These are phyloP conservation scores for Phytophthora agathidicida DNA, from an alignment of 352 stramenopile genomes.

Conservation along the genomic window DNA sequence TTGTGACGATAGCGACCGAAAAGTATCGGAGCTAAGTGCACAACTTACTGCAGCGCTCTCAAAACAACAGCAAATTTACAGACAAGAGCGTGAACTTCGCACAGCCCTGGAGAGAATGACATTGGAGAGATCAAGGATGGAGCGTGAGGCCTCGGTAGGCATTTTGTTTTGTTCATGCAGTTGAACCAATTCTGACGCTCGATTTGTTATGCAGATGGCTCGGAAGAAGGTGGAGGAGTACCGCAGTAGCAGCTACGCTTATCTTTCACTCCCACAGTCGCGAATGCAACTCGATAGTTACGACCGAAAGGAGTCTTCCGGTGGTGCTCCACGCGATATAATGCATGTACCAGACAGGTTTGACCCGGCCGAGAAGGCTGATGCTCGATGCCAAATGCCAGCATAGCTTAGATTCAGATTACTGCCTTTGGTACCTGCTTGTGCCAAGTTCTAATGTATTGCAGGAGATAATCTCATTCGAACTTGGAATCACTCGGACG, in stretches of 20 bases:
- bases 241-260: conserved; percentile 44
- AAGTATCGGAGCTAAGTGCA: conserved; percentile 64
- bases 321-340: not conserved
- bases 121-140: conserved; percentile 67
- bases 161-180: not conserved
- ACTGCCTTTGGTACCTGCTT: not conserved
- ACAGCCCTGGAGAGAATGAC: conserved; percentile 62
- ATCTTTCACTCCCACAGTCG: conserved; percentile 22
- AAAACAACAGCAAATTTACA: conserved; percentile 78
- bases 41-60: conserved; percentile 73
- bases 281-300: conserved; percentile 13
- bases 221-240: conserved; percentile 71
- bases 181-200: not conserved
- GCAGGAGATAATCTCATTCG: no score
- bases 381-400: conserved; percentile 37
- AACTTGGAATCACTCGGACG: no score
- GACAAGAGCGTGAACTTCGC: conserved; percentile 71
- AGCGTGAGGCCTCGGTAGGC: conserved; percentile 61
- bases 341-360: conserved; percentile 21
- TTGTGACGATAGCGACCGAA: conserved; percentile 74
- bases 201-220: conserved; percentile 30
- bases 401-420: conserved; percentile 24
- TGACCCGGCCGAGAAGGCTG: conserved; percentile 30
- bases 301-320: conserved; percentile 7
- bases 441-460: no score